Percentiles rank a stretch among this genome's conserved stretches.
Conservation (phyloP, 257 asterid species). For the Solanum virginianum region DNA sequence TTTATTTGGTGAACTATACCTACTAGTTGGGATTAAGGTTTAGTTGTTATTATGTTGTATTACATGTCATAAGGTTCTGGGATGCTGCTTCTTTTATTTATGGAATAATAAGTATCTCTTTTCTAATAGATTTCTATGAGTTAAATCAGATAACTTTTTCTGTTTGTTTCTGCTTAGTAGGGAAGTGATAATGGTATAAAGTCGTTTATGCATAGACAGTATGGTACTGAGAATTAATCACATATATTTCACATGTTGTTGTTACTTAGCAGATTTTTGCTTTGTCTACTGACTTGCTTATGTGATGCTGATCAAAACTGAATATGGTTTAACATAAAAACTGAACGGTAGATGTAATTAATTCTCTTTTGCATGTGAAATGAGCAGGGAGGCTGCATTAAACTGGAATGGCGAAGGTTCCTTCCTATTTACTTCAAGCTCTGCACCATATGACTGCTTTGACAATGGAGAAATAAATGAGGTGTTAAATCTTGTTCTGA, state of each 20-base stretch:
- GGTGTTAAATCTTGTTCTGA: constrained; percentile 50
- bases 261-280: neutral
- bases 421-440: constrained; percentile 89
- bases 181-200: neutral
- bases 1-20: neutral
- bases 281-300: neutral
- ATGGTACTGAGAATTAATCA: neutral
- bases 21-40: neutral
- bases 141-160: neutral
- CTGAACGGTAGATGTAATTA: neutral
- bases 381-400: constrained; percentile 70
- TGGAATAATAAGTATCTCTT: neutral
- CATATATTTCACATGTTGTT: neutral
- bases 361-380: neutral
- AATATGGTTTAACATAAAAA: neutral
- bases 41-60: neutral
- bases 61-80: neutral
- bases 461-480: constrained; percentile 84
- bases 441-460: constrained; percentile 80
- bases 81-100: neutral
- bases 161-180: neutral
- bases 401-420: constrained; percentile 93
- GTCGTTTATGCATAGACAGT: neutral
- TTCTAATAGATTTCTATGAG: neutral
- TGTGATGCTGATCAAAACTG: neutral